These are phyloP conservation scores for Metschnikowia santaceciliae DNA, from an alignment of 805 yeast species.

Conservation along the genomic window DNA sequence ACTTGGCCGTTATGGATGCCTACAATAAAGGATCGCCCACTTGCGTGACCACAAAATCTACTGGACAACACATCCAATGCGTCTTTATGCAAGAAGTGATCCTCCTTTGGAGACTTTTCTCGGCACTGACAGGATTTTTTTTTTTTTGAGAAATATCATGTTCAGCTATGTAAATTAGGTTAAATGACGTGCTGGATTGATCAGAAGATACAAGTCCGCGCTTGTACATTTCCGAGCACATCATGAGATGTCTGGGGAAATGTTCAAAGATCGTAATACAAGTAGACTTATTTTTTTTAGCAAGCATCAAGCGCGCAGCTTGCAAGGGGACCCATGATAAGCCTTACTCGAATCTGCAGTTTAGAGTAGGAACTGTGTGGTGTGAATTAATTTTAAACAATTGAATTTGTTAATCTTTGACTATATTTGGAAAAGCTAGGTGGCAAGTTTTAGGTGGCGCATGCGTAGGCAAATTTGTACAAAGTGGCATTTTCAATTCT, in stretches of 20 bases:
- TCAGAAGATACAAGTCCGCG: not conserved
- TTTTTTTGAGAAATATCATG: not conserved
- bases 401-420: not conserved
- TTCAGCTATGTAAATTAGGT: not conserved
- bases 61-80: not conserved
- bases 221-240: not conserved
- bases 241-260: conserved; percentile 5
- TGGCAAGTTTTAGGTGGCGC: not conserved
- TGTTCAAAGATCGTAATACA: not conserved
- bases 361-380: too few species aligned
- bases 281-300: not conserved
- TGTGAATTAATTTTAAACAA: not conserved
- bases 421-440: not conserved
- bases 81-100: not conserved
- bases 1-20: not conserved
- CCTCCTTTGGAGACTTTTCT: not conserved
- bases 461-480: not conserved
- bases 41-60: not conserved
- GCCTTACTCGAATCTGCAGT: not conserved
- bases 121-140: not conserved
- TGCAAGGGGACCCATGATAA: not conserved
- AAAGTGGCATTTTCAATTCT: not conserved
- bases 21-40: not conserved
- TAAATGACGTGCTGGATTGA: not conserved
- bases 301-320: not conserved